These are phyloP conservation scores for Carpinus viminea DNA, from an alignment of 306 rosid species.

Conservation along the genomic window DNA sequence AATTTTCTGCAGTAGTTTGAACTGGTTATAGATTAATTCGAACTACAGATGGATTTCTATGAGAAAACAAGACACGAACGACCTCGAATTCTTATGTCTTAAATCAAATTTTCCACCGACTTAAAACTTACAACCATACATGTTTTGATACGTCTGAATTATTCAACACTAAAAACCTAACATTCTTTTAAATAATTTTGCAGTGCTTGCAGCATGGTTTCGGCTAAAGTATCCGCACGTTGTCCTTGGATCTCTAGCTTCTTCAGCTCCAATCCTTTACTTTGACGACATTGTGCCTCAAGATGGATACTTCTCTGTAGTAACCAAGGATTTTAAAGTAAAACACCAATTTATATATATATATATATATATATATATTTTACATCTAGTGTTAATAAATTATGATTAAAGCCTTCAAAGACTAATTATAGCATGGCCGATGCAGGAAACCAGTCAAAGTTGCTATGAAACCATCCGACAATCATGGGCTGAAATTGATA, in stretches of 20 bases:
- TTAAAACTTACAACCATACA: too few relatives aligned
- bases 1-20: too few relatives aligned
- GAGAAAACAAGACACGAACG: too few relatives aligned
- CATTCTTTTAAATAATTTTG: neutral
- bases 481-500: constrained; percentile 65
- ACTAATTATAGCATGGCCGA: neutral
- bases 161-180: too few relatives aligned
- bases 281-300: constrained; percentile 43
- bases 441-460: constrained; percentile 54
- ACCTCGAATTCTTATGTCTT: too few relatives aligned
- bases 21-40: too few relatives aligned
- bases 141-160: too few relatives aligned
- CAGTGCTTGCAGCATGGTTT: constrained; percentile 71
- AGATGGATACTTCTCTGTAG: constrained; percentile 43
- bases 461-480: constrained; percentile 47
- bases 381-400: neutral
- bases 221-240: constrained; percentile 62
- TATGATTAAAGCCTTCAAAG: neutral
- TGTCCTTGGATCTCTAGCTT: constrained; percentile 58
- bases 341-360: neutral
- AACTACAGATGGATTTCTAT: too few relatives aligned
- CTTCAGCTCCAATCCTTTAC: constrained; percentile 66
- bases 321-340: constrained; percentile 48
- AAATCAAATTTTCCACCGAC: too few relatives aligned
- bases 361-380: too few relatives aligned